Conservation (phyloP, 164 flowering plant species). For the Pachysandra terminalis region DNA sequence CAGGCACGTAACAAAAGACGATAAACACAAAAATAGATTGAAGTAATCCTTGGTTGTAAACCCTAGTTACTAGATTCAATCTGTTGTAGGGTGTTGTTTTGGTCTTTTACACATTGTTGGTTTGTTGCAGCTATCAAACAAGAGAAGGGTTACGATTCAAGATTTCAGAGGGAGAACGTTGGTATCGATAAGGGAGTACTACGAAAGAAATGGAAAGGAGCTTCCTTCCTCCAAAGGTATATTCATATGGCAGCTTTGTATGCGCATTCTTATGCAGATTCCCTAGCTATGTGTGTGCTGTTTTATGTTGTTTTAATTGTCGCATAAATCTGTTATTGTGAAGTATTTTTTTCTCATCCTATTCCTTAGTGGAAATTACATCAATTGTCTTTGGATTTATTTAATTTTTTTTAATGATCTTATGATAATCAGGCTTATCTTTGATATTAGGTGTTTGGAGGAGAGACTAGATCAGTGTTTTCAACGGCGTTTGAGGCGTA, state of each 20-base stretch:
- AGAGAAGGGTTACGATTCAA: constrained; percentile 80
- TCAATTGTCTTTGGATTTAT: too few species aligned
- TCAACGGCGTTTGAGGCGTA: too few species aligned
- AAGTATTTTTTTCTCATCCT: too few species aligned
- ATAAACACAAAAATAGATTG: too few species aligned
- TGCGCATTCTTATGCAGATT: background rate
- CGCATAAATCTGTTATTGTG: too few species aligned
- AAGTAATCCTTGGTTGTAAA: too few species aligned
- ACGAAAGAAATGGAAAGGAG: constrained; percentile 69
- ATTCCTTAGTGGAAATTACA: too few species aligned
- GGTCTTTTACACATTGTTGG: background rate
- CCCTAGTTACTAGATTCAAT: background rate
- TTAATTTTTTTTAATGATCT: too few species aligned
- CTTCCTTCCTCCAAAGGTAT: constrained; percentile 84
- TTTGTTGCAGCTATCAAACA: constrained; percentile 57
- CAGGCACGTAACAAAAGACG: too few species aligned
- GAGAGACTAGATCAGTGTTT: too few species aligned
- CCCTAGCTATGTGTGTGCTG: background rate
- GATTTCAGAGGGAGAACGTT: constrained; percentile 83
- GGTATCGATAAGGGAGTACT: constrained; percentile 90
- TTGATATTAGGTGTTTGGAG: background rate
- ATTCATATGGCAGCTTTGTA: background rate
- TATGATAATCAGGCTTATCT: too few species aligned
- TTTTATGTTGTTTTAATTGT: too few species aligned
- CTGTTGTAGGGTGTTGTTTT: background rate